Evolutionary conservation across 2,329 filamentous ascomycete species (phyloP).

Genomic region (Aspergillus candidus): DNA sequence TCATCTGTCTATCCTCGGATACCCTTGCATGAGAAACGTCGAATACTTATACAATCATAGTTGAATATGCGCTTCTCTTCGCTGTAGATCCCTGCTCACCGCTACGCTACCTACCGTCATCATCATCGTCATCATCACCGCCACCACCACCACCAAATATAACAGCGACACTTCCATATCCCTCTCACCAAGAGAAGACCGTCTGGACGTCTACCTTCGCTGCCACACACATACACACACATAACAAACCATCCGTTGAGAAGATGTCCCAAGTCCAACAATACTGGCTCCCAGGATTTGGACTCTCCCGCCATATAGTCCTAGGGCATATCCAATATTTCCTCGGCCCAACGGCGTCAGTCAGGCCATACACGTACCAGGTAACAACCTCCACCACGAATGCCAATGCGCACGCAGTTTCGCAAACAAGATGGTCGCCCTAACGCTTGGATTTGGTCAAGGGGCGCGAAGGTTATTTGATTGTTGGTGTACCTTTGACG

Average conservation of each 20-base stretch:
- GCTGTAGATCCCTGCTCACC: too few species aligned
- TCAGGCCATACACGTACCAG: constrained; percentile 44
- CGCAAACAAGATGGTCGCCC: constrained; percentile 8
- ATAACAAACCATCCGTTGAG: background rate
- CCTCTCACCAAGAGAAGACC: too few species aligned
- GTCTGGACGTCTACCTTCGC: background rate
- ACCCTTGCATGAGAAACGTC: background rate
- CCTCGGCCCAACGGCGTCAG: constrained; percentile 42
- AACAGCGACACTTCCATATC: too few species aligned
- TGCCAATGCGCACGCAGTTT: too few species aligned
- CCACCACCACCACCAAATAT: background rate
- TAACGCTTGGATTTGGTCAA: constrained; percentile 24
- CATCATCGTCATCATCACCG: too few species aligned
- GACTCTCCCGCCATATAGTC: constrained; percentile 45
- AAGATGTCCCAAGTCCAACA: constrained; percentile 36
- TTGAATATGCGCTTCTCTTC: too few species aligned
- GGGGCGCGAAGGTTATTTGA: constrained; percentile 46
- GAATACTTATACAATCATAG: background rate
- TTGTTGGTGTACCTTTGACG: constrained; percentile 42
- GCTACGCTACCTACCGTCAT: too few species aligned
- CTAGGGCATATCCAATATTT: constrained; percentile 45
- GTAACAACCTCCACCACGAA: constrained; percentile 19
- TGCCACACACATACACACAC: background rate
- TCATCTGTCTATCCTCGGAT: background rate
- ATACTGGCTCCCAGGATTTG: constrained; percentile 46